Conservation (phyloP, 768 basidiomycete genomes). For the Galerina sulciceps region DNA sequence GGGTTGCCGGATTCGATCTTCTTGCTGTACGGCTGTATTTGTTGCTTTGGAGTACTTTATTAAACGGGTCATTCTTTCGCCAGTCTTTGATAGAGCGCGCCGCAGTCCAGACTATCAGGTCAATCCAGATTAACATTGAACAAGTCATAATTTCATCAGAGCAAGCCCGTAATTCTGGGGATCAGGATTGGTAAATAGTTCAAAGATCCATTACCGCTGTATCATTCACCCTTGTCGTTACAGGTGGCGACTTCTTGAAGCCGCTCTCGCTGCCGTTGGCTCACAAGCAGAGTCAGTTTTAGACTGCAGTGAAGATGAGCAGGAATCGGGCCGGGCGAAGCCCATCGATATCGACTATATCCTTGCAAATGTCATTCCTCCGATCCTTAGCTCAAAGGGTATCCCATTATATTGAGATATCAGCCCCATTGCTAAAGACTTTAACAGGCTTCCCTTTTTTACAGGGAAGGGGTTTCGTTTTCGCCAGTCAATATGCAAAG, state of each 20-base stretch:
- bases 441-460: slow-evolving; percentile 83
- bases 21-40: slow-evolving; percentile 54
- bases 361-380: slow-evolving; percentile 79
- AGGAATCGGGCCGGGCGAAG: slow-evolving; percentile 60
- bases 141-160: slow-evolving; percentile 63
- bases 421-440: neutral
- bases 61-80: neutral
- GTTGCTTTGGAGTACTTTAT: neutral
- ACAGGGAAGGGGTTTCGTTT: slow-evolving; percentile 93
- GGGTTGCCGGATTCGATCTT: slow-evolving; percentile 86
- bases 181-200: slow-evolving; percentile 59
- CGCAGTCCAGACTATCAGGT: slow-evolving; percentile 50
- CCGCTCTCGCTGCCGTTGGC: slow-evolving; percentile 79
- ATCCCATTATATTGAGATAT: neutral
- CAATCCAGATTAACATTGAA: slow-evolving; percentile 59
- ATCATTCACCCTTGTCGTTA: neutral
- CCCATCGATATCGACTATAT: slow-evolving; percentile 81
- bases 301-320: slow-evolving; percentile 79
- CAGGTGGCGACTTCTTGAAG: slow-evolving; percentile 95
- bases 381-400: slow-evolving; percentile 76
- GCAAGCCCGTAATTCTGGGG: slow-evolving; percentile 54
- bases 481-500: slow-evolving; percentile 87
- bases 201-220: too few species aligned
- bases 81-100: slow-evolving; percentile 63
- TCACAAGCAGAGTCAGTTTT: slow-evolving; percentile 78